Percentiles rank a stretch among this genome's conserved stretches.
Conservation (phyloP, 139 green algal genomes). For the Picochlorum sp. region DNA sequence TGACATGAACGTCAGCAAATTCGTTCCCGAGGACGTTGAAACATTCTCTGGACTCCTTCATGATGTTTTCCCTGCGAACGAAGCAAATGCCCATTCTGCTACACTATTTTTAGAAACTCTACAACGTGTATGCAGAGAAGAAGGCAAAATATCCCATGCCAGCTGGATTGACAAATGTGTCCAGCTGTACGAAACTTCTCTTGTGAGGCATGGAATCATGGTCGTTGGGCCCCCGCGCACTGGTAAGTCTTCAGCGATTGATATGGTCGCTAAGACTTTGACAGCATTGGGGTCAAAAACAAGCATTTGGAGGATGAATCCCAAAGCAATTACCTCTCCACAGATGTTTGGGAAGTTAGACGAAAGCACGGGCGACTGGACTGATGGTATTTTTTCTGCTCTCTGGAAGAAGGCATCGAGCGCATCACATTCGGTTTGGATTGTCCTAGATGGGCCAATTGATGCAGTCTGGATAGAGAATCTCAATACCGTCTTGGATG, state of each 20-base stretch:
- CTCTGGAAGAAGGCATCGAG: conserved; percentile 81
- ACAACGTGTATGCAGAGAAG: conserved; percentile 45
- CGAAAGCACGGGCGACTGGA: conserved; percentile 81
- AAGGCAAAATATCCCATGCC: conserved; percentile 64
- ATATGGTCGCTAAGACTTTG: conserved; percentile 77
- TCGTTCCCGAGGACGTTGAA: conserved; percentile 91
- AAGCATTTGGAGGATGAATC: conserved; percentile 88
- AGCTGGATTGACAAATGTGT: conserved; percentile 92
- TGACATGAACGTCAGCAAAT: conserved; percentile 98
- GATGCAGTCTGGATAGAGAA: conserved; percentile 99
- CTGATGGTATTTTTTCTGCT: conserved; percentile 88
- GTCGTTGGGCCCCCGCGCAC: conserved; percentile 78
- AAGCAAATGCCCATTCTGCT: conserved; percentile 65
- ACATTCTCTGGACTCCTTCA: conserved; percentile 91
- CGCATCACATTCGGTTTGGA: conserved; percentile 89
- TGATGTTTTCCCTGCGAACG: conserved; percentile 85
- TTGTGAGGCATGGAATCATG: conserved; percentile 91
- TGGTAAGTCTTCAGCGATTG: conserved; percentile 82
- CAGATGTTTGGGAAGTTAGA: conserved; percentile 88
- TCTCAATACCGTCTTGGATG: conserved; percentile 94
- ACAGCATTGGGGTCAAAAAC: conserved; percentile 78
- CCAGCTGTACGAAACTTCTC: conserved; percentile 90
- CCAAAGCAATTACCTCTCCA: conserved; percentile 81
- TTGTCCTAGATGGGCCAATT: conserved; percentile 92
- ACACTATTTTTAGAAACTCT: conserved; percentile 64